Percentiles rank a stretch among this genome's conserved stretches.
phyloP scores from a whole-genome alignment of 164 flowering plant genomes.

The Dillenia suffruticosa region DNA sequence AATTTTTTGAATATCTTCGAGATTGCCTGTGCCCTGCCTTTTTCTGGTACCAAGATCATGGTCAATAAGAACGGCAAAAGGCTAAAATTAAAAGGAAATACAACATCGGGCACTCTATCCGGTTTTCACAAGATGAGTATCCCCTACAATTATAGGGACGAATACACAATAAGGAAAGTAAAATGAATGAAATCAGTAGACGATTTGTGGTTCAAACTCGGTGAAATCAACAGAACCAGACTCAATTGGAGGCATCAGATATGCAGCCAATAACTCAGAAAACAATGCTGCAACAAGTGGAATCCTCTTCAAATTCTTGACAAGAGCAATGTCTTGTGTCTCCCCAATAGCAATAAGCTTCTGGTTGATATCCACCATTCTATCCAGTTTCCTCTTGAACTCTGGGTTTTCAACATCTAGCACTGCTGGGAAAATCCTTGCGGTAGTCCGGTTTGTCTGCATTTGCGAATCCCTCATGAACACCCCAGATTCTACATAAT shows the following conservation, averaged over 20 bases:
- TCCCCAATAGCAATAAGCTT: slow-evolving; percentile 69
- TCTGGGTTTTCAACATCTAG: slow-evolving; percentile 96
- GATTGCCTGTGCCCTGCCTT: too few species aligned
- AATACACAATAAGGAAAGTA: too few species aligned
- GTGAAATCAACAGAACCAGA: slow-evolving; percentile 95
- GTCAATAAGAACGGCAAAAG: too few species aligned
- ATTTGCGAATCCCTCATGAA: not conserved
- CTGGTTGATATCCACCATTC: slow-evolving; percentile 87
- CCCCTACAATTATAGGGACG: too few species aligned
- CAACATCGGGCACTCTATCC: too few species aligned
- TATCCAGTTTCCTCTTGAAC: slow-evolving; percentile 87
- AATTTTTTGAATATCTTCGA: too few species aligned
- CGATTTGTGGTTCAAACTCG: slow-evolving; percentile 86
- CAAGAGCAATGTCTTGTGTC: slow-evolving; percentile 51
- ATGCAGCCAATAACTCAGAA: slow-evolving; percentile 80
- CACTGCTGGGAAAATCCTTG: slow-evolving; percentile 96
- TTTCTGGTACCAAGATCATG: too few species aligned
- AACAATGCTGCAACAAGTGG: slow-evolving; percentile 78
- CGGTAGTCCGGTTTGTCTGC: slow-evolving; percentile 97
- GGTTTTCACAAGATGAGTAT: too few species aligned
- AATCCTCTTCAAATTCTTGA: slow-evolving; percentile 87
- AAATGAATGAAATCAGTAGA: slow-evolving; percentile 38
- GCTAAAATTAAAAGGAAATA: too few species aligned
- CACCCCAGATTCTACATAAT: not conserved
- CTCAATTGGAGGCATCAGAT: slow-evolving; percentile 93